Percentiles rank a stretch among this genome's conserved stretches.
Conservation (phyloP, 2,329 filamentous ascomycete genomes). For the Fusarium tanahbumbuense region DNA sequence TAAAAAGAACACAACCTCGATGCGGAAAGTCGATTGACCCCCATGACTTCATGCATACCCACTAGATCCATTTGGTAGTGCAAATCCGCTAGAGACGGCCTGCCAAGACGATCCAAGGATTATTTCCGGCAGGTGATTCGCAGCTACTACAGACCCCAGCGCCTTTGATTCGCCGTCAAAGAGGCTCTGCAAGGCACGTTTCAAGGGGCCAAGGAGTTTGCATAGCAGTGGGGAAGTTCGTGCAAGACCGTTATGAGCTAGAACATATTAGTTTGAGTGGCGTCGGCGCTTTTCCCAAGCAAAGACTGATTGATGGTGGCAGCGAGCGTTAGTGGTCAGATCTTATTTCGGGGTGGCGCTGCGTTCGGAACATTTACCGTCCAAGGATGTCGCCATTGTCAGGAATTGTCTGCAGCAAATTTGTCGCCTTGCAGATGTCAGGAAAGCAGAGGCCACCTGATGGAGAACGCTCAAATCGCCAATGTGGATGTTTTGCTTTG, state of each 20-base stretch:
- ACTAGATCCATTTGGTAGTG: background rate
- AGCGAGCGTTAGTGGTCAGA: background rate
- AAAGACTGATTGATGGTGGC: conserved; percentile 1
- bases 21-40: background rate
- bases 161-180: background rate
- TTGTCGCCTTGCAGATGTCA: background rate
- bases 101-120: background rate
- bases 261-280: background rate
- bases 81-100: background rate
- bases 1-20: background rate
- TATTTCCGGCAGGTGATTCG: background rate
- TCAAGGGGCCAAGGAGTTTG: background rate
- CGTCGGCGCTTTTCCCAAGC: conserved; percentile 7
- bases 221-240: background rate
- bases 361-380: conserved; percentile 3
- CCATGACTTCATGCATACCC: background rate
- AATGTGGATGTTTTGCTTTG: background rate
- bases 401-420: background rate
- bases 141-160: background rate
- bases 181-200: background rate
- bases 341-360: background rate
- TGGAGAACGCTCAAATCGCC: background rate
- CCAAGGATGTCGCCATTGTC: background rate
- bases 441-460: background rate
- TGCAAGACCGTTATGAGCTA: conserved; percentile 7